Percentiles rank a stretch among this genome's conserved stretches.
Evolutionary conservation across 2,329 filamentous ascomycete genomes (phyloP).

Genomic region (Arthrinium puccinioides): DNA sequence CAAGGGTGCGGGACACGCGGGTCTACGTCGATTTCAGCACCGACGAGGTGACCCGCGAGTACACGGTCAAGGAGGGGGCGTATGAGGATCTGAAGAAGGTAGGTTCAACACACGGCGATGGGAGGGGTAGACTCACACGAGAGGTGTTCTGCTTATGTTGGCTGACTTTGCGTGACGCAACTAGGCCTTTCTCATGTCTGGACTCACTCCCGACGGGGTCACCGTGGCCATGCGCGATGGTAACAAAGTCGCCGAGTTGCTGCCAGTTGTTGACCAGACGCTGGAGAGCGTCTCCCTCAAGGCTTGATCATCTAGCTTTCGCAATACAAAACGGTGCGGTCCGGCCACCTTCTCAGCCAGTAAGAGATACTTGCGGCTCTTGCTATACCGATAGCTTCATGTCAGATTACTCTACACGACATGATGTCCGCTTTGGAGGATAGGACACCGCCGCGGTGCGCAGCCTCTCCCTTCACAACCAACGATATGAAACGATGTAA

Average conservation of each 20-base stretch:
- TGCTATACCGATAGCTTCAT: no score
- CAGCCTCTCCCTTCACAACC: no score
- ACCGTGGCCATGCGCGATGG: constrained; percentile 63
- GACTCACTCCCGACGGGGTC: constrained; percentile 51
- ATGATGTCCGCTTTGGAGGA: no score
- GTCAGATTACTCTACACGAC: no score
- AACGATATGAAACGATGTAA: no score
- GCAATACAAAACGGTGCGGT: constrained; percentile 10
- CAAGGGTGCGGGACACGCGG: constrained; percentile 82
- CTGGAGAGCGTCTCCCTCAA: constrained; percentile 37
- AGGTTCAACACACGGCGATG: constrained; percentile 18
- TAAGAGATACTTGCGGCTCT: no score
- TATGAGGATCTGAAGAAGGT: constrained; percentile 73
- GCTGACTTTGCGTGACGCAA: no score
- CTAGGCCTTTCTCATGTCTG: constrained; percentile 29
- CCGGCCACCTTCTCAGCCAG: no score
- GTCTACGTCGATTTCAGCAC: constrained; percentile 84
- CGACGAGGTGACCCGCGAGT: constrained; percentile 78
- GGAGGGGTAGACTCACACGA: not conserved
- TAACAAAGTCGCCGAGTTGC: constrained; percentile 54
- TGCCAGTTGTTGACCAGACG: constrained; percentile 55
- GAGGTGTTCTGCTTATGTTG: no score
- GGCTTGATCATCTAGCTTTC: constrained; percentile 4
- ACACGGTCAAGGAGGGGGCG: constrained; percentile 75
- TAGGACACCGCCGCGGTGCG: no score